Percentiles rank a stretch among this genome's conserved stretches.
Conservation (phyloP, 148 eudicot genomes). For the Nyssa sinensis region DNA sequence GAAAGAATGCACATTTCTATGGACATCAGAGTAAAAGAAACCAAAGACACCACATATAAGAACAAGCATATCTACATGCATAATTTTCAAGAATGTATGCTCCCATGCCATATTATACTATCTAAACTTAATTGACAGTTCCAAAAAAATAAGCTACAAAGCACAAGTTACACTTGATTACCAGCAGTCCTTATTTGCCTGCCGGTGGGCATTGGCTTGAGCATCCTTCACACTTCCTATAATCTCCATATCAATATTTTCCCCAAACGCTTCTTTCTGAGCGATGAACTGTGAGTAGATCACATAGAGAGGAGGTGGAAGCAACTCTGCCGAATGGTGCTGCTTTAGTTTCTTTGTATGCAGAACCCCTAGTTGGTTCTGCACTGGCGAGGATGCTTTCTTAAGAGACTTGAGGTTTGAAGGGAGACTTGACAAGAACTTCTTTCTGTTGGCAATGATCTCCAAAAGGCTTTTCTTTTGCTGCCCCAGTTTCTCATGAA, state of each 20-base stretch:
- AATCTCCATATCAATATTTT: conserved; percentile 78
- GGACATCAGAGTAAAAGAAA: background rate
- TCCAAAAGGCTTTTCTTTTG: conserved; percentile 71
- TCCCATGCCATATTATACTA: background rate
- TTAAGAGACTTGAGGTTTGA: conserved; percentile 93
- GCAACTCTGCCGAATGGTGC: conserved; percentile 80
- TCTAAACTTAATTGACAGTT: background rate
- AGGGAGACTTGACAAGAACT: conserved; percentile 93
- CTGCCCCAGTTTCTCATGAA: conserved; percentile 70
- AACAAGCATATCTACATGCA: background rate
- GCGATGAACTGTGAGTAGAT: conserved; percentile 89
- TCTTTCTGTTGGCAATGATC: conserved; percentile 82
- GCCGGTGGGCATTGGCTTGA: conserved; percentile 77
- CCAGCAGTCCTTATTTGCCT: conserved; percentile 72
- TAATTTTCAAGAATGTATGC: background rate
- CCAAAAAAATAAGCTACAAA: background rate
- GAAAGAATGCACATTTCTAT: background rate
- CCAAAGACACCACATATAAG: background rate
- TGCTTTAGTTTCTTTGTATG: conserved; percentile 87
- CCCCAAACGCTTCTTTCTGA: conserved; percentile 94
- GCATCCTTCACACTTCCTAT: conserved; percentile 92
- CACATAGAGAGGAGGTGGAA: conserved; percentile 94
- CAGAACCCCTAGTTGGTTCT: conserved; percentile 74
- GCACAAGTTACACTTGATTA: conserved; percentile 23
- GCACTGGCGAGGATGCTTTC: conserved; percentile 95